phyloP scores from a whole-genome alignment of 2,329 filamentous ascomycete species.

The Coniochaeta ligniaria region DNA sequence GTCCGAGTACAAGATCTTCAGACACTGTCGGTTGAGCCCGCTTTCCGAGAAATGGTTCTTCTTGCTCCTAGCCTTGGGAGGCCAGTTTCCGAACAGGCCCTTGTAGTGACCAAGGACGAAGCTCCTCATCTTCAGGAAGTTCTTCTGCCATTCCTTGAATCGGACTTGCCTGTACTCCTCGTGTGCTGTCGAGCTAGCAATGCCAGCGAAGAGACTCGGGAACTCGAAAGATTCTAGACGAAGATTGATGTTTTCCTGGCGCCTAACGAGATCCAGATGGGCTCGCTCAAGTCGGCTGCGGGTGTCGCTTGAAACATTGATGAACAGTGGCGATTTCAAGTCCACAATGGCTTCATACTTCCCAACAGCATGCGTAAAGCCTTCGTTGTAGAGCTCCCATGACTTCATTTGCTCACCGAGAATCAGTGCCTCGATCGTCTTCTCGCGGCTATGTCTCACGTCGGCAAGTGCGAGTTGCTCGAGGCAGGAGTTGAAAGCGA shows the following conservation, averaged over 20 bases:
- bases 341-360: slow-evolving; percentile 70
- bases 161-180: slow-evolving; percentile 69
- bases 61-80: slow-evolving; percentile 84
- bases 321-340: slow-evolving; percentile 61
- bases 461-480: slow-evolving; percentile 73
- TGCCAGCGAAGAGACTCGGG: slow-evolving; percentile 79
- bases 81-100: slow-evolving; percentile 62
- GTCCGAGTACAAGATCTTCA: slow-evolving; percentile 78
- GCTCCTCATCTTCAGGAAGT: slow-evolving; percentile 67
- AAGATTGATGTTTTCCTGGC: slow-evolving; percentile 61
- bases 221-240: slow-evolving; percentile 88
- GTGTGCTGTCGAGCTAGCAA: slow-evolving; percentile 75
- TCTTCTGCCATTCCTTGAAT: slow-evolving; percentile 76
- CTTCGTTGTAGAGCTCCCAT: slow-evolving; percentile 78
- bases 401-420: slow-evolving; percentile 82
- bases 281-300: slow-evolving; percentile 76
- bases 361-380: slow-evolving; percentile 84
- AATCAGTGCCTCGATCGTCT: slow-evolving; percentile 84
- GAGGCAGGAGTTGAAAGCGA: slow-evolving; percentile 67
- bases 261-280: slow-evolving; percentile 68
- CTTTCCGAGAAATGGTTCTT: slow-evolving; percentile 84
- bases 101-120: slow-evolving; percentile 65
- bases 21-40: slow-evolving; percentile 77
- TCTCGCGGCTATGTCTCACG: slow-evolving; percentile 74
- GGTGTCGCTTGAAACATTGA: slow-evolving; percentile 62